Conservation (phyloP, 2,329 filamentous ascomycete species). For the Fusarium dlaminii region DNA sequence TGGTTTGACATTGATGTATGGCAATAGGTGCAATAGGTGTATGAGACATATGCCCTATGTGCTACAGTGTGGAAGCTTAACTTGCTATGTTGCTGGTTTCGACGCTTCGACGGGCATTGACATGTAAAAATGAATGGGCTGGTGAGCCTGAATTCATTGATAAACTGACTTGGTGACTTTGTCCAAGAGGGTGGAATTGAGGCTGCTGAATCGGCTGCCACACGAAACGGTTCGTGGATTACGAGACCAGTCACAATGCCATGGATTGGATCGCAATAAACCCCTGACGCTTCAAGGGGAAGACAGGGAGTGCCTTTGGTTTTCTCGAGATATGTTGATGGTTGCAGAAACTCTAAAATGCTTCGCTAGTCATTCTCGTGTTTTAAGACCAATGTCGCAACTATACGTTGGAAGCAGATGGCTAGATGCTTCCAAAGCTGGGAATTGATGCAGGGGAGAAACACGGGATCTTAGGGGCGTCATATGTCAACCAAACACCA, state of each 20-base stretch:
- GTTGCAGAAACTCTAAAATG: not conserved
- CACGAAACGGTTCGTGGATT: conserved; percentile 33
- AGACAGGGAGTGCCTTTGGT: not conserved
- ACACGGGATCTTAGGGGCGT: conserved; percentile 14
- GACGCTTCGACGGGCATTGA: conserved; percentile 6
- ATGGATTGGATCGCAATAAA: conserved; percentile 30
- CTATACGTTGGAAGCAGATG: conserved; percentile 23
- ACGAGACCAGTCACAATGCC: conserved; percentile 19
- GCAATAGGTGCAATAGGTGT: conserved; percentile 1
- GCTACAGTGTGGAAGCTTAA: not conserved
- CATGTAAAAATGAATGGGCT: not conserved
- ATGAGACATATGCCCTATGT: not conserved
- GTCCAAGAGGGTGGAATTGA: conserved; percentile 31
- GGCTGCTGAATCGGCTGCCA: conserved; percentile 32
- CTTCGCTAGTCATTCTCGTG: conserved; percentile 20
- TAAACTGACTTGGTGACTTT: not conserved
- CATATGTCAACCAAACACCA: not conserved
- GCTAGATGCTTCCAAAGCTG: not conserved
- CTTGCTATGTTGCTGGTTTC: not conserved
- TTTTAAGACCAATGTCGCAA: conserved; percentile 31
- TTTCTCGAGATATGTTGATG: not conserved
- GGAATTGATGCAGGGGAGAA: conserved; percentile 14
- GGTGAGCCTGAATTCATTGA: not conserved
- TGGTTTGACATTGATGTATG: not conserved
- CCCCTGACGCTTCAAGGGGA: conserved; percentile 20